These are phyloP conservation scores for Penicillium olsonii DNA, from an alignment of 2,329 filamentous ascomycete genomes.

Conservation along the genomic window DNA sequence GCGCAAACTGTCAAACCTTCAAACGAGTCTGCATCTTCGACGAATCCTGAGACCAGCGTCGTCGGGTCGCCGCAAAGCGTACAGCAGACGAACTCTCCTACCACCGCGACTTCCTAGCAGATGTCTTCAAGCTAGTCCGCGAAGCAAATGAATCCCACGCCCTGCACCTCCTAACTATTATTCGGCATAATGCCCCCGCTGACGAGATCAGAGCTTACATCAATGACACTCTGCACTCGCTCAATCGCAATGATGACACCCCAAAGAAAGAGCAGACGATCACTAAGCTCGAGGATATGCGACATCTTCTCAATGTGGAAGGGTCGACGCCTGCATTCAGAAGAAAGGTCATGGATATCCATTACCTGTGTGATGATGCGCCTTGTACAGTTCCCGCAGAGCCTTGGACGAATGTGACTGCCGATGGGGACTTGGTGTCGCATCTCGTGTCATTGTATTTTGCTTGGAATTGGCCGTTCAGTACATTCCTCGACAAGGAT, in stretches of 20 bases:
- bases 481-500: slow-evolving; percentile 75
- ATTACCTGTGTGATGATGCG: slow-evolving; percentile 40
- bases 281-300: slow-evolving; percentile 31
- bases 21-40: slow-evolving; percentile 55
- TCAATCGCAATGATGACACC: neutral
- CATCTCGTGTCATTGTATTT: slow-evolving; percentile 93
- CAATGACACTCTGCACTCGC: slow-evolving; percentile 26
- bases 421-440: slow-evolving; percentile 70
- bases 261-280: slow-evolving; percentile 21
- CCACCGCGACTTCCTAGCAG: slow-evolving; percentile 41
- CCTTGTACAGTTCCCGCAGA: slow-evolving; percentile 37
- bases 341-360: slow-evolving; percentile 44
- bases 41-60: slow-evolving; percentile 58
- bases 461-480: slow-evolving; percentile 89
- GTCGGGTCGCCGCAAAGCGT: slow-evolving; percentile 42
- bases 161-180: slow-evolving; percentile 34
- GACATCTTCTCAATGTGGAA: slow-evolving; percentile 31
- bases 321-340: slow-evolving; percentile 34
- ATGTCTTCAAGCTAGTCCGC: slow-evolving; percentile 38
- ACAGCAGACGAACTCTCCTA: slow-evolving; percentile 43
- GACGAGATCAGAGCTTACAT: slow-evolving; percentile 41
- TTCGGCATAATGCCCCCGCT: slow-evolving; percentile 35
- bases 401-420: slow-evolving; percentile 79
- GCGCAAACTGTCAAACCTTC: slow-evolving; percentile 41
- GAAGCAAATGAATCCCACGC: slow-evolving; percentile 33